Percentiles rank a stretch among this genome's conserved stretches.
Conservation (phyloP, 1,139 yeast species). For the Diutina scorzettiae region DNA sequence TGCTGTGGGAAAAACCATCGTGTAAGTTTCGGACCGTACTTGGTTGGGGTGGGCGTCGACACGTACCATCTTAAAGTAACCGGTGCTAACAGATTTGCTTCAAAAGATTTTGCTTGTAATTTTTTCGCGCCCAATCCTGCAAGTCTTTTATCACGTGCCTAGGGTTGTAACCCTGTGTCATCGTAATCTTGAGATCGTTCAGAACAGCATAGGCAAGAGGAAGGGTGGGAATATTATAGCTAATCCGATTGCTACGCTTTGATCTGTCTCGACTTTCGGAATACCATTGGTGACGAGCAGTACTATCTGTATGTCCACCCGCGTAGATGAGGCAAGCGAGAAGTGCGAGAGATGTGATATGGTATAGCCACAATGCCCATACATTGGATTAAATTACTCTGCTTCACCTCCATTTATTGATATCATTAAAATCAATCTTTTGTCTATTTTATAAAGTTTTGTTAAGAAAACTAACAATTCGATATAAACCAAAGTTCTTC, state of each 20-base stretch:
- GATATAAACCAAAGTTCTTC: conserved; percentile 8
- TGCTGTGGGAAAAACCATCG: too few relatives aligned
- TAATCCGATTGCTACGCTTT: too few relatives aligned
- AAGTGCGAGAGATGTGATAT: too few relatives aligned
- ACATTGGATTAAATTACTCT: too few relatives aligned
- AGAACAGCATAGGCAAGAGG: too few relatives aligned
- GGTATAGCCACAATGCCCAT: too few relatives aligned
- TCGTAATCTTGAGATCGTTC: too few relatives aligned
- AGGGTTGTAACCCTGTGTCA: conserved; percentile 3
- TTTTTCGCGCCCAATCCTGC: conserved; percentile 2
- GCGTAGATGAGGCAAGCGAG: too few relatives aligned
- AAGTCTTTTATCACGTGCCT: not conserved
- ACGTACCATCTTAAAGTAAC: conserved; percentile 5
- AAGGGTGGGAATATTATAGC: too few relatives aligned
- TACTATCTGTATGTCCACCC: too few relatives aligned
- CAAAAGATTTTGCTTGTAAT: conserved; percentile 2
- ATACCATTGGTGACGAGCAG: too few relatives aligned
- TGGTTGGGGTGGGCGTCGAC: not conserved
- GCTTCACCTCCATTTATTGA: not conserved
- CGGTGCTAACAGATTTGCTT: conserved; percentile 4
- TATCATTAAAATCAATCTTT: not conserved
- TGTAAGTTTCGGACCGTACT: not conserved
- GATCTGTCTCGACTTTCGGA: too few relatives aligned
- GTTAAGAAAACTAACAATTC: conserved; percentile 10
- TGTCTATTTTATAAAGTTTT: conserved; percentile 2